Evolutionary conservation across 164 flowering plant genomes (phyloP).

Genomic region (Hamamelis virginiana): DNA sequence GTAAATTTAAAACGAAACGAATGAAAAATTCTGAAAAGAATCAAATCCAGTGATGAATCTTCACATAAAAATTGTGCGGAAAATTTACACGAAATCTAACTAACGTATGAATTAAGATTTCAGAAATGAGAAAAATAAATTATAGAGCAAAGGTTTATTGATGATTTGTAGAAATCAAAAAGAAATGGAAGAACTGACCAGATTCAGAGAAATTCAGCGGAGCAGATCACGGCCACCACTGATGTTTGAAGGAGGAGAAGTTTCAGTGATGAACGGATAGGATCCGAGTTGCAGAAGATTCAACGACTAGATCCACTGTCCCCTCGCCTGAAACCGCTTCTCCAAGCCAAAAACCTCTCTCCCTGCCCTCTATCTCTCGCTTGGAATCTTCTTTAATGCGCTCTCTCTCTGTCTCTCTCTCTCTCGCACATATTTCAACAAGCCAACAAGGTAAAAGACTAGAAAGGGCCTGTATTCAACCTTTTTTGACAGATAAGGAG

Average conservation of each 20-base stretch:
- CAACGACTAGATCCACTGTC: not conserved
- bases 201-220: not conserved
- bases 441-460: too few species aligned
- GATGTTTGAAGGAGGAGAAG: not conserved
- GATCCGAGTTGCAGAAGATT: slow-evolving; percentile 2
- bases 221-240: not conserved
- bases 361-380: not conserved
- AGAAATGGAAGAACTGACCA: slow-evolving; percentile 1
- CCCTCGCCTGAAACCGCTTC: not conserved
- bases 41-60: not conserved
- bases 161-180: not conserved
- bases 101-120: too few species aligned
- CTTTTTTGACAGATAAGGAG: too few species aligned
- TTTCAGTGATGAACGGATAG: not conserved
- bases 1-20: not conserved
- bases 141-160: too few species aligned
- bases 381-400: not conserved
- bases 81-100: too few species aligned
- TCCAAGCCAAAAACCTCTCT: not conserved
- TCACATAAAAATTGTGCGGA: too few species aligned
- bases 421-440: not conserved
- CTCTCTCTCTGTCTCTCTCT: slow-evolving; percentile 8
- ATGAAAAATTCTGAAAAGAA: not conserved
- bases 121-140: too few species aligned
- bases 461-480: too few species aligned